phyloP scores from a whole-genome alignment of 306 rosid species.

The Geum urbanum region DNA sequence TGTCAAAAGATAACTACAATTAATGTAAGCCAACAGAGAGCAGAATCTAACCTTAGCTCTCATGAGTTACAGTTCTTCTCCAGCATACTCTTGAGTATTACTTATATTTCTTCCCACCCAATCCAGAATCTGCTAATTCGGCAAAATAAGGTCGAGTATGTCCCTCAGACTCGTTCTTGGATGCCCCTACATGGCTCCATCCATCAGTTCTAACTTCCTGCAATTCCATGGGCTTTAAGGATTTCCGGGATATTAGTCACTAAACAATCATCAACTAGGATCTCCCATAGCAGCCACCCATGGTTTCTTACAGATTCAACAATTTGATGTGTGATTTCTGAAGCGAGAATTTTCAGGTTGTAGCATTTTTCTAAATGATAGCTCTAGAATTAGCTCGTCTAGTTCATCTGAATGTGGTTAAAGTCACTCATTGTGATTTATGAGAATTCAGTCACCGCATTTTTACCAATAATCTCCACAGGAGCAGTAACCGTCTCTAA shows the following conservation, averaged over 20 bases:
- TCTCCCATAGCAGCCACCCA: neutral
- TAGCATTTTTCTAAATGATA: neutral
- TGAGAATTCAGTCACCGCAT: neutral
- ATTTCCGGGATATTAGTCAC: neutral
- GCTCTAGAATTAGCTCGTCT: too few relatives aligned
- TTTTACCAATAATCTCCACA: constrained; percentile 36
- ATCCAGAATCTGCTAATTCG: neutral
- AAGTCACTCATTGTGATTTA: neutral
- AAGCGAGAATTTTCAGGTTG: neutral
- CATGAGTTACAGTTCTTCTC: neutral
- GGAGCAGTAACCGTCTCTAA: constrained; percentile 27
- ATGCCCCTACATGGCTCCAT: neutral
- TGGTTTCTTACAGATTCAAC: neutral
- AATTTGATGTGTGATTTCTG: neutral
- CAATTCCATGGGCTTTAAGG: neutral
- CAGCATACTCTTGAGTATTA: neutral
- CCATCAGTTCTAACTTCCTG: neutral
- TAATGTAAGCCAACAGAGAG: neutral
- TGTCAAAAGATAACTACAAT: neutral
- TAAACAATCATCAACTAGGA: neutral
- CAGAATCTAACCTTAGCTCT: neutral
- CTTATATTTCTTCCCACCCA: neutral
- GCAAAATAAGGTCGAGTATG: neutral
- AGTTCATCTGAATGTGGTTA: neutral
- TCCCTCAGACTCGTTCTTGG: neutral